phyloP scores from a whole-genome alignment of 768 basidiomycete species.

The Tylopilus rubrobrunneus region DNA sequence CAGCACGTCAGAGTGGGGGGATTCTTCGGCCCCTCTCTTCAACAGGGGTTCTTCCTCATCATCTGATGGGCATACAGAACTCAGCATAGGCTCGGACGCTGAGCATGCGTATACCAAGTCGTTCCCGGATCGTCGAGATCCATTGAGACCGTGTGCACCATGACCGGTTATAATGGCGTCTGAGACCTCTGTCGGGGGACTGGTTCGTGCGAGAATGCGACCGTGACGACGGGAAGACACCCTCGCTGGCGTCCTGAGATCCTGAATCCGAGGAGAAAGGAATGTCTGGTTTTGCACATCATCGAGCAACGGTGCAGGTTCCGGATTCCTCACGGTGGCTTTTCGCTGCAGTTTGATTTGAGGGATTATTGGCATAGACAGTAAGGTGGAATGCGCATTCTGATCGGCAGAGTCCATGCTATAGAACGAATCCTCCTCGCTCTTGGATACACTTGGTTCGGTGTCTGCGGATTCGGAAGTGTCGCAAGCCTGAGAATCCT shows the following conservation, averaged over 20 bases:
- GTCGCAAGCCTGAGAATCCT: neutral
- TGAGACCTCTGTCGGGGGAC: neutral
- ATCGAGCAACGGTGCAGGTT: neutral
- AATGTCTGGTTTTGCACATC: neutral
- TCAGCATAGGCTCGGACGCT: slow-evolving; percentile 10
- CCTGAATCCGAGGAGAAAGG: slow-evolving; percentile 22
- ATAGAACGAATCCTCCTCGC: slow-evolving; percentile 22
- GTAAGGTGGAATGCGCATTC: slow-evolving; percentile 18
- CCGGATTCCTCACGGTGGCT: slow-evolving; percentile 18
- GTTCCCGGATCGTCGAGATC: neutral
- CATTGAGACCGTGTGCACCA: neutral
- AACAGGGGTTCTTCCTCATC: slow-evolving; percentile 5
- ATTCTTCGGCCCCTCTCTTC: slow-evolving; percentile 6
- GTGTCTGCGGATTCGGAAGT: neutral
- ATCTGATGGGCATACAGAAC: neutral
- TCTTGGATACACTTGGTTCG: neutral
- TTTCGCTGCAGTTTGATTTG: slow-evolving; percentile 26
- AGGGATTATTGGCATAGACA: slow-evolving; percentile 29
- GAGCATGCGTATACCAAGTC: neutral
- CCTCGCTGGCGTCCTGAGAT: slow-evolving; percentile 9
- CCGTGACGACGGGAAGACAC: slow-evolving; percentile 19
- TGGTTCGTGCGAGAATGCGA: neutral
- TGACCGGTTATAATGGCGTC: neutral
- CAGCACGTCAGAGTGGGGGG: slow-evolving; percentile 11
- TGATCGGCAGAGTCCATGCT: slow-evolving; percentile 25